Evolutionary conservation across 2,329 filamentous ascomycete species (phyloP).

Genomic region (Didymella keratinophila): DNA sequence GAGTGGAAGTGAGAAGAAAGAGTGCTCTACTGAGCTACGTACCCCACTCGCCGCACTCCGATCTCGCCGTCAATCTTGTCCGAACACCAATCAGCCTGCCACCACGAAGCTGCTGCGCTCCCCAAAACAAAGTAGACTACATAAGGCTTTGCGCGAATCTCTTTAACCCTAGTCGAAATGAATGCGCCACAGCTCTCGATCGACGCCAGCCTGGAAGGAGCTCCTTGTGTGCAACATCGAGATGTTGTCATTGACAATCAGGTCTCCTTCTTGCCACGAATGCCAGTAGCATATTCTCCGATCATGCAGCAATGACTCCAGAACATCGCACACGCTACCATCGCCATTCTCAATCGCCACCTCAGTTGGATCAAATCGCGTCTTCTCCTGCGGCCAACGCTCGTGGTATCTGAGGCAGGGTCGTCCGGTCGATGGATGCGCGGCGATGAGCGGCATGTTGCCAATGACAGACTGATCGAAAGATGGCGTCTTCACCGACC

Average conservation of each 20-base stretch:
- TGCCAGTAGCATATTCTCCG: background rate
- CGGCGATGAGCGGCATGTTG: slow-evolving; percentile 55
- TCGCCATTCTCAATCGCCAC: background rate
- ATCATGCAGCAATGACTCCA: background rate
- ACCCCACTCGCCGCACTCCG: no score
- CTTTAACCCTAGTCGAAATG: slow-evolving; percentile 49
- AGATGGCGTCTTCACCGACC: slow-evolving; percentile 59
- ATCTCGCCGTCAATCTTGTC: no score
- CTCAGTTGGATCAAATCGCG: background rate
- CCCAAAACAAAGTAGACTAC: no score
- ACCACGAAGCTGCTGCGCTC: no score
- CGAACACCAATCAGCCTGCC: background rate
- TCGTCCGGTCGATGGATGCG: slow-evolving; percentile 53
- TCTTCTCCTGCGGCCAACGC: background rate
- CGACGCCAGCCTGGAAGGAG: slow-evolving; percentile 55
- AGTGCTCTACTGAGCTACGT: background rate
- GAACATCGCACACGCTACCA: background rate
- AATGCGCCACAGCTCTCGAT: slow-evolving; percentile 61
- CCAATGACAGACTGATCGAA: slow-evolving; percentile 57
- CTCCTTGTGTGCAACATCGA: slow-evolving; percentile 61
- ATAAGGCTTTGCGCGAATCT: background rate
- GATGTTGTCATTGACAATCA: slow-evolving; percentile 57
- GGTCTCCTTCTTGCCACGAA: background rate
- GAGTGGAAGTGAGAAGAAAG: background rate
- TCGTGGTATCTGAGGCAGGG: background rate